phyloP scores from a whole-genome alignment of 345 rosid genomes.

The Bruguiera sexangula region DNA sequence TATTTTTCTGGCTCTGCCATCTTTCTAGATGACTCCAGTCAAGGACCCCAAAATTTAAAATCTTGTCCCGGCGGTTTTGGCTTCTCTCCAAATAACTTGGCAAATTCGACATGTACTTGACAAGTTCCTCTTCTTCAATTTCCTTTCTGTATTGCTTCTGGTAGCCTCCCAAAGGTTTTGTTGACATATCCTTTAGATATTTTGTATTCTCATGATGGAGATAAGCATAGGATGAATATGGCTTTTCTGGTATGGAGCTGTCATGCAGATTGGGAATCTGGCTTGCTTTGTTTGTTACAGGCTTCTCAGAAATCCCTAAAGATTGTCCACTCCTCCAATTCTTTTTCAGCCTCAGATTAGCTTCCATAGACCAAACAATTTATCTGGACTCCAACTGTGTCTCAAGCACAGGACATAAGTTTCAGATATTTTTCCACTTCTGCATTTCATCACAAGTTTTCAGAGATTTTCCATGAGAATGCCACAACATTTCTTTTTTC shows the following conservation, averaged over 20 bases:
- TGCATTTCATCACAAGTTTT: no score
- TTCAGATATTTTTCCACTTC: constrained; percentile 4
- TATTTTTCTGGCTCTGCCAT: constrained; percentile 65
- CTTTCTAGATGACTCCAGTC: constrained; percentile 84
- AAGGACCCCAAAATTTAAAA: constrained; percentile 85
- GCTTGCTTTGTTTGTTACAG: constrained; percentile 23
- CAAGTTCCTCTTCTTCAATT: constrained; percentile 61
- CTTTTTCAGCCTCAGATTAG: constrained; percentile 29
- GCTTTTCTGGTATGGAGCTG: constrained; percentile 40
- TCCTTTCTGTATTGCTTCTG: constrained; percentile 23
- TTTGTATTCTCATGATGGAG: constrained; percentile 44
- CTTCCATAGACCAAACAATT: constrained; percentile 38
- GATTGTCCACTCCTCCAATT: constrained; percentile 30
- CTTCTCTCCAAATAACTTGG: constrained; percentile 78
- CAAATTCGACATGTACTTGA: constrained; percentile 82
- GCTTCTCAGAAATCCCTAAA: constrained; percentile 30
- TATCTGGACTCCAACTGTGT: no score
- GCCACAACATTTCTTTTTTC: neutral
- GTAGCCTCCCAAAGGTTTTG: constrained; percentile 30
- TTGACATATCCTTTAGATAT: constrained; percentile 32
- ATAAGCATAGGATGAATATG: constrained; percentile 44
- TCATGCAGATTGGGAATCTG: constrained; percentile 32
- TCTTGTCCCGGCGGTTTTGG: constrained; percentile 47
- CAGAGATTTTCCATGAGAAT: no score
- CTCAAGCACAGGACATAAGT: neutral